Evolutionary conservation across 1,284 basidiomycete species (phyloP).

Genomic region (Naganishia sp.): DNA sequence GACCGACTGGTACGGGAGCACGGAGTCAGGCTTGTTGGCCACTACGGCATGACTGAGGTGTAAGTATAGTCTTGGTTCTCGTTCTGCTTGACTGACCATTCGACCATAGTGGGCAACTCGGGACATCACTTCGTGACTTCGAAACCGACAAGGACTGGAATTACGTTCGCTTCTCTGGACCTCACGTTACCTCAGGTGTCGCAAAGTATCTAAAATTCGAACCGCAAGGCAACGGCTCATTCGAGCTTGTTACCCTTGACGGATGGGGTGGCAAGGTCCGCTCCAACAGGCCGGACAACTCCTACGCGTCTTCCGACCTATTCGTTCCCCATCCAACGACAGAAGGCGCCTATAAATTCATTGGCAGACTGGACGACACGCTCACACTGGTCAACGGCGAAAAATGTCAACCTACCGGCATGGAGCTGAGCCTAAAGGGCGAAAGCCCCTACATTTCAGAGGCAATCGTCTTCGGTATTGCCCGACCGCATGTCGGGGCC

Average conservation of each 20-base stretch:
- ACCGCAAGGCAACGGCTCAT: conserved; percentile 56
- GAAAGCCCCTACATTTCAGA: conserved; percentile 56
- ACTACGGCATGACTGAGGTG: conserved; percentile 59
- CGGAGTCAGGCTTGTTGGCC: conserved; percentile 61
- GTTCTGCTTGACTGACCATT: not conserved
- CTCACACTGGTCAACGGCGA: conserved; percentile 57
- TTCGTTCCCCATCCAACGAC: conserved; percentile 59
- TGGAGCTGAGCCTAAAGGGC: conserved; percentile 47
- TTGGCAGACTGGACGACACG: conserved; percentile 65
- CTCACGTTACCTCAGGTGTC: conserved; percentile 40
- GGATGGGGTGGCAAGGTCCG: conserved; percentile 62
- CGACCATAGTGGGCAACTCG: conserved; percentile 23
- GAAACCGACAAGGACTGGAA: conserved; percentile 63
- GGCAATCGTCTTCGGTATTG: conserved; percentile 64
- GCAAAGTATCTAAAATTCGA: conserved; percentile 58
- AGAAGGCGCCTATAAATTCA: conserved; percentile 58
- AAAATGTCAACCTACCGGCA: conserved; percentile 62
- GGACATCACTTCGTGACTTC: conserved; percentile 45
- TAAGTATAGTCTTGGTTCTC: conserved; percentile 31
- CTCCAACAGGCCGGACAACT: conserved; percentile 62
- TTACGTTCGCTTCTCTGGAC: conserved; percentile 58
- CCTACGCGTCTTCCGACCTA: conserved; percentile 64
- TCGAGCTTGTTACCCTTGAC: conserved; percentile 61
- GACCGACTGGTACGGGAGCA: conserved; percentile 58
- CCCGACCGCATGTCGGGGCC: conserved; percentile 60